phyloP scores from a whole-genome alignment of 2,329 filamentous ascomycete genomes.

The Scytalidium lignicola region DNA sequence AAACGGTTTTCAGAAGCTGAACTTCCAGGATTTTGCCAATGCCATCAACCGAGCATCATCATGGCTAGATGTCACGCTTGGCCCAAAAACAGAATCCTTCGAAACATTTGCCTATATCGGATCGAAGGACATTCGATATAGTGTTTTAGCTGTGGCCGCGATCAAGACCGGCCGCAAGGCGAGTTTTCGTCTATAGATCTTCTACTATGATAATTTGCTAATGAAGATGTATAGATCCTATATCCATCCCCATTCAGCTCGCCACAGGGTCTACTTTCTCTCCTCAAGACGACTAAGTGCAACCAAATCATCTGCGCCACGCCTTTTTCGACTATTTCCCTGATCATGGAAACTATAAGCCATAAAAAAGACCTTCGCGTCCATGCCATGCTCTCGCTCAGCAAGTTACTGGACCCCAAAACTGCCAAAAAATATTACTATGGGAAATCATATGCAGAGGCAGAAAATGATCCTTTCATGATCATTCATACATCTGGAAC shows the following conservation, averaged over 20 bases:
- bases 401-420: not conserved
- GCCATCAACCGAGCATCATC: conserved; percentile 1
- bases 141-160: conserved; percentile 3
- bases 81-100: not conserved
- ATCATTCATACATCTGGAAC: conserved; percentile 14
- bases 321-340: not conserved
- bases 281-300: not conserved
- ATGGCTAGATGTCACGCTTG: conserved; percentile 2
- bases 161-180: not conserved
- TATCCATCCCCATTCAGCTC: not conserved
- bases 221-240: not conserved
- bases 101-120: conserved; percentile 3
- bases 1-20: conserved; percentile 7
- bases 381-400: no score
- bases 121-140: not conserved
- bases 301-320: not conserved
- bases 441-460: conserved; percentile 5
- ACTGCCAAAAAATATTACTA: conserved; percentile 1
- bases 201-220: not conserved
- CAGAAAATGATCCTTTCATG: conserved; percentile 1
- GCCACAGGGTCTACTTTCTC: not conserved
- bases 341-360: not conserved
- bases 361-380: no score
- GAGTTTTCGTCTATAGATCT: not conserved
- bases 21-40: conserved; percentile 1